Conservation (phyloP, 495 filamentous ascomycete species). For the Hypoxylon cercidicola region DNA sequence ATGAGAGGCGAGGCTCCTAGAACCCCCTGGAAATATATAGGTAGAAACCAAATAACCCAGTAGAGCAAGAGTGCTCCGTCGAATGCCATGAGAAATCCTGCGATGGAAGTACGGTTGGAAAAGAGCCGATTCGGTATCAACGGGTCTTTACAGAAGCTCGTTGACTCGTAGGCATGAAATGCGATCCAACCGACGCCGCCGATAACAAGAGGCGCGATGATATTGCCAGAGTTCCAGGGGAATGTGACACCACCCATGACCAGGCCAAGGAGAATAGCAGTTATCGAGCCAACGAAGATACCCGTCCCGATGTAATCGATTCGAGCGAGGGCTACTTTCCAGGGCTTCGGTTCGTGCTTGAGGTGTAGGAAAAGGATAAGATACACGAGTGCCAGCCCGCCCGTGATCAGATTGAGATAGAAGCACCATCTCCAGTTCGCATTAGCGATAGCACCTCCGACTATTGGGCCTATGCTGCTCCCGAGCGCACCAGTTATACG, state of each 20-base stretch:
- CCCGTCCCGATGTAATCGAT: slow-evolving; percentile 14
- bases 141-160: neutral
- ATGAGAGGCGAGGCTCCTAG: slow-evolving; percentile 31
- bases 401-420: neutral
- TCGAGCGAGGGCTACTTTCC: neutral
- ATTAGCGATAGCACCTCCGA: slow-evolving; percentile 2
- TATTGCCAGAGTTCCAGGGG: slow-evolving; percentile 12
- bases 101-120: neutral
- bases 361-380: slow-evolving; percentile 17
- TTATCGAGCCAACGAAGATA: slow-evolving; percentile 20
- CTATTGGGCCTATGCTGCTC: slow-evolving; percentile 69
- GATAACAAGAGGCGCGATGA: slow-evolving; percentile 18
- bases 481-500: slow-evolving; percentile 63
- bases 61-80: slow-evolving; percentile 22
- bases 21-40: slow-evolving; percentile 54
- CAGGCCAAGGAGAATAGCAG: slow-evolving; percentile 16
- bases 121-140: neutral
- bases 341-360: slow-evolving; percentile 5
- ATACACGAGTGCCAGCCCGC: neutral
- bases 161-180: slow-evolving; percentile 20
- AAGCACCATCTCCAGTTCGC: slow-evolving; percentile 8
- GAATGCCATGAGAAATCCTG: slow-evolving; percentile 41
- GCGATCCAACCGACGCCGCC: slow-evolving; percentile 16
- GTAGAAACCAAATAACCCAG: slow-evolving; percentile 51
- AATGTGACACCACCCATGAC: slow-evolving; percentile 7